Base-by-base conservation (phyloP, 2,329 filamentous ascomycete species). In the Colletotrichum paranaense region DNA sequence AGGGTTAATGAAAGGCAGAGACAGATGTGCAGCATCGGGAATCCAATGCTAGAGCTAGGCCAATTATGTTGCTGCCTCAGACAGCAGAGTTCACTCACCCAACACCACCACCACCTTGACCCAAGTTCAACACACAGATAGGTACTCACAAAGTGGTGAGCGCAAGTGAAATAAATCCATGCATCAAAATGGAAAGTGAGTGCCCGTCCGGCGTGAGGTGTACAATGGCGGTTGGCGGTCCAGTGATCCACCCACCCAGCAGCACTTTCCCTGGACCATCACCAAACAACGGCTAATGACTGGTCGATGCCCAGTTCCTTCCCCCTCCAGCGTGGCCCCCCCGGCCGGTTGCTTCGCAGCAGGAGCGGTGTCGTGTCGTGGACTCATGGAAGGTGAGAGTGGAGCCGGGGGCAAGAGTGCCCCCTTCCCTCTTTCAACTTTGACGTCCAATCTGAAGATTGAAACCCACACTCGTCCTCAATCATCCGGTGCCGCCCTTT, bases 381-480 rank as follows among this genome's bases (percentile, higher is more conserved):
- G 66, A 22, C 46, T 46, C 26, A n/a, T 49, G 16, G 19, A 14
- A 7, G 28, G 59, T 8, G 28, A 52, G 42, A 46, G 24, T 19
- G 42, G 59, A 49, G 42, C 42, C 42, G 42, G 24, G 5, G 42
- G 12, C 49, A 32, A 26, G n/a, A 19, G n/a, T 46, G 38, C 26
- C 32, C 62, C 42, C 38, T 42, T 35, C 69, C 59, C 58, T 59
- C 55, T 67, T 11, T 32, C 30, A 9, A 32, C 30, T 32, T 63
- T 64, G 70, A 59, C 59, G 59, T 55, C 66, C 65, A 72, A 59
- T 73, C 46, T 60, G 59, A 64, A n/a, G 60, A 35, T 55, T 64
- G 30, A n/a, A 59, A 64, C 30, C 53, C 66, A 64, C 53, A 38
- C 52, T 28, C 52, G 16, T 53, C 53, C 67, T 52, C 22, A 38